Percentiles rank a stretch among this genome's conserved stretches.
phyloP scores from a whole-genome alignment of 176 grass and related monocot species.

The Eleusine coracana region DNA sequence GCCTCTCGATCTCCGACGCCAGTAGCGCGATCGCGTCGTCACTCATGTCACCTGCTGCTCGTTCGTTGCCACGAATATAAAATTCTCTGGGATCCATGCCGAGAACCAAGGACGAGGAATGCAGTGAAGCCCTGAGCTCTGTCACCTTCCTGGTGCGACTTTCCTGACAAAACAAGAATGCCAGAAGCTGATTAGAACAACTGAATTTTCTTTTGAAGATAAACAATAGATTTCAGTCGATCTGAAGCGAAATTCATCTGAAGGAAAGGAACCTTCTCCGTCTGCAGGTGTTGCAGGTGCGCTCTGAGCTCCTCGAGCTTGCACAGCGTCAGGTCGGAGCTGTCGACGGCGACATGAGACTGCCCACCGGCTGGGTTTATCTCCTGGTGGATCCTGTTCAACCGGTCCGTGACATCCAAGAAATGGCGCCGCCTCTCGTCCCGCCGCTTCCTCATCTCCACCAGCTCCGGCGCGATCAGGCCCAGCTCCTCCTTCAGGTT shows the following conservation, averaged over 20 bases:
- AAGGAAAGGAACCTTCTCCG: constrained; percentile 59
- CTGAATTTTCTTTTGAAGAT: background rate
- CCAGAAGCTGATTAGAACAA: too few relatives aligned
- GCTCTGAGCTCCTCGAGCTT: constrained; percentile 62
- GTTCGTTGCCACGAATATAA: constrained; percentile 2
- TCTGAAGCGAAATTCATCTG: background rate
- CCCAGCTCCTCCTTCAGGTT: constrained; percentile 74
- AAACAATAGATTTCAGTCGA: too few relatives aligned
- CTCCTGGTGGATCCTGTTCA: constrained; percentile 56
- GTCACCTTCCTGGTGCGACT: constrained; percentile 58
- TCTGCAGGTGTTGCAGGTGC: constrained; percentile 53
- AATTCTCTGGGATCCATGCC: constrained; percentile 54
- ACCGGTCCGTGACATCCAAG: constrained; percentile 46
- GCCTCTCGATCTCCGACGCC: constrained; percentile 49
- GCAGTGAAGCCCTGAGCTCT: constrained; percentile 49
- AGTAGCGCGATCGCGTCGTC: constrained; percentile 50
- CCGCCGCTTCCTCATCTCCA: constrained; percentile 54
- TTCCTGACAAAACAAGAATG: constrained; percentile 40
- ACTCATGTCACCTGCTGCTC: constrained; percentile 39
- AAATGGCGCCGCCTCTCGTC: constrained; percentile 63
- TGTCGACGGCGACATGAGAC: background rate
- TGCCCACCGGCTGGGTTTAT: constrained; percentile 28
- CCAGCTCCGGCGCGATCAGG: constrained; percentile 57
- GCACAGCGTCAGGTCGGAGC: constrained; percentile 57
- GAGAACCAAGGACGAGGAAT: constrained; percentile 58